Evolutionary conservation across 257 asterid genomes (phyloP), one percentile per base, ranked within the genome.

Genomic region (Fraxinus cuspidata): DNA sequence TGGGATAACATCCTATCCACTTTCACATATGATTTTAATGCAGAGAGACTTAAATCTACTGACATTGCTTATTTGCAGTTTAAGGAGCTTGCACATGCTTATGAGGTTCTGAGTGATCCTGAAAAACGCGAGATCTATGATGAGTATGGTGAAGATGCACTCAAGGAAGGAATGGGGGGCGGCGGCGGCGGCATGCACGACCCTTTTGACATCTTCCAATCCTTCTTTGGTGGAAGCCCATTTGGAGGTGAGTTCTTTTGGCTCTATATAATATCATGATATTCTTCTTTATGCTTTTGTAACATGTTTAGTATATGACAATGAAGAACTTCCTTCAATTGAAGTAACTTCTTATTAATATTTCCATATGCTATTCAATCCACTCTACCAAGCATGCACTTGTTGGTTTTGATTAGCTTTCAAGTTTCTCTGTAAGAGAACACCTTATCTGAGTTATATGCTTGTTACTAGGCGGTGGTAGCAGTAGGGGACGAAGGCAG

Each of bases 71-170:
- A 40, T 40, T 40, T 10, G 49, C 83, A 86, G 89, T 86, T 86
- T 38, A 86, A 86, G 84, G 89, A 86, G 86, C 70, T 86, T 31
- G 84, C 86, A 70, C 89, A 86, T 21, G 89, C 89, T 13, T 86
- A 86, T 58, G 89, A 83, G 79, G 89, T 83, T 31, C 69, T 86
- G 79, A 83, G 84, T 64, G 83, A 85, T 37, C 86, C 89, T 16
- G 84, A 85, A 72, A 85, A 85, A 47, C 82, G 89, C 5, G 89
- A 83, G 75, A 81, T 86, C 11, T 86, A 86, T 65, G 89, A 86
- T 66, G 80, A 86, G 44, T 86, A 86, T 74, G 89, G 89, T 73
- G 87, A 83, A 71, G 89, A 85, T 81, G 89, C 84, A 11, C 87
- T 85, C 38, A 86, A 86, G 74, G 89, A 86, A 74, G 89, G 89